Conservation (phyloP, 352 stramenopile species). For the Phytophthora idaei region DNA sequence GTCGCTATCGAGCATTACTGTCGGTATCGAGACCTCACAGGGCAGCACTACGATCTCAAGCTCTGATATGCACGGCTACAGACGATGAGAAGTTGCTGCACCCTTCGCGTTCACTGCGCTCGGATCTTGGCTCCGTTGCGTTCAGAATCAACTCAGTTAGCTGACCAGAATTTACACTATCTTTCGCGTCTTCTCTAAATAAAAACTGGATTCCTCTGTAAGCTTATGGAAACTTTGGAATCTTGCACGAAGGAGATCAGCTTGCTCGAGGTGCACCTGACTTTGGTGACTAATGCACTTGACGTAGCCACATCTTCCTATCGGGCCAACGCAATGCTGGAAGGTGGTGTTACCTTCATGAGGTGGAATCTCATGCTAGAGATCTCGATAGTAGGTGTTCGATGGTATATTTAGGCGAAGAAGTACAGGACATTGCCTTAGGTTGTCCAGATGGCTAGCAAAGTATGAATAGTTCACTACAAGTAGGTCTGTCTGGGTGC, state of each 20-base stretch:
- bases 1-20: conserved; percentile 47
- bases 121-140: conserved; percentile 3
- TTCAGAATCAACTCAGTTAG: conserved; percentile 35
- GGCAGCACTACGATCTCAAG: conserved; percentile 69
- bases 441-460: neutral
- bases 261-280: neutral
- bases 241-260: conserved; percentile 2
- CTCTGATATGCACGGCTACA: conserved; percentile 41
- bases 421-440: conserved; percentile 5
- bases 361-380: neutral
- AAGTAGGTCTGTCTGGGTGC: neutral
- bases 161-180: conserved; percentile 25
- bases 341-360: conserved; percentile 17
- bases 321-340: neutral
- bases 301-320: neutral
- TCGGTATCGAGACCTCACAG: conserved; percentile 46
- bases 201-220: conserved; percentile 22
- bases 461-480: conserved; percentile 30
- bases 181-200: conserved; percentile 21
- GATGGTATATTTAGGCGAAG: conserved; percentile 5
- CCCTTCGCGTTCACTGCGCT: conserved; percentile 4
- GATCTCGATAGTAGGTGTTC: neutral
- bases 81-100: conserved; percentile 19
- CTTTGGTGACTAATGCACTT: neutral
- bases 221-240: neutral